Evolutionary conservation across 1,284 basidiomycete genomes (phyloP).

Genomic region (Bjerkandera adusta): DNA sequence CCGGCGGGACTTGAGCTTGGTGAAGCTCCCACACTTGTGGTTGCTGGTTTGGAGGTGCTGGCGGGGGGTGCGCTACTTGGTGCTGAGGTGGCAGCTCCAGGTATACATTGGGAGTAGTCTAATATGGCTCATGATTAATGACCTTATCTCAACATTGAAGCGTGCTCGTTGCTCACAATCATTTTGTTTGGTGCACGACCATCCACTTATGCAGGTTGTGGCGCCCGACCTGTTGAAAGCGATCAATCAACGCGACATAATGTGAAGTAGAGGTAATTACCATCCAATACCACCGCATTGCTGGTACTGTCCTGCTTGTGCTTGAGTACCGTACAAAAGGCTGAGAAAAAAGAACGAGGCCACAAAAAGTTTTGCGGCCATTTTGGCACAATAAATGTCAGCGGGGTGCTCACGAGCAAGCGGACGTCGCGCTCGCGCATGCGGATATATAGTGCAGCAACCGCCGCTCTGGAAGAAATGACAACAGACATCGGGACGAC

Average conservation of each 20-base stretch:
- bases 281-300: conserved; percentile 53
- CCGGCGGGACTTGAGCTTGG: conserved; percentile 36
- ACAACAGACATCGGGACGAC: too few relatives aligned
- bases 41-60: conserved; percentile 19
- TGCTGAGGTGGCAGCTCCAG: conserved; percentile 29
- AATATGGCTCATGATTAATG: neutral
- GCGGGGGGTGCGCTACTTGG: conserved; percentile 21
- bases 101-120: conserved; percentile 51
- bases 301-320: conserved; percentile 34
- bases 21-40: conserved; percentile 8
- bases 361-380: conserved; percentile 18
- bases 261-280: conserved; percentile 26
- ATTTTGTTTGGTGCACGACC: conserved; percentile 40
- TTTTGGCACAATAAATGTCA: conserved; percentile 7
- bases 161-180: conserved; percentile 36
- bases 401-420: neutral
- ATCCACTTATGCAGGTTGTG: conserved; percentile 42
- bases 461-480: neutral
- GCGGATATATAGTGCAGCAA: neutral
- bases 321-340: conserved; percentile 16
- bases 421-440: neutral
- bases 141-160: neutral
- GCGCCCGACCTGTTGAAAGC: conserved; percentile 36
- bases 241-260: neutral
- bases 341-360: conserved; percentile 16